Base-by-base conservation (phyloP, 2,329 filamentous ascomycete genomes). In the Nemania sp. region DNA sequence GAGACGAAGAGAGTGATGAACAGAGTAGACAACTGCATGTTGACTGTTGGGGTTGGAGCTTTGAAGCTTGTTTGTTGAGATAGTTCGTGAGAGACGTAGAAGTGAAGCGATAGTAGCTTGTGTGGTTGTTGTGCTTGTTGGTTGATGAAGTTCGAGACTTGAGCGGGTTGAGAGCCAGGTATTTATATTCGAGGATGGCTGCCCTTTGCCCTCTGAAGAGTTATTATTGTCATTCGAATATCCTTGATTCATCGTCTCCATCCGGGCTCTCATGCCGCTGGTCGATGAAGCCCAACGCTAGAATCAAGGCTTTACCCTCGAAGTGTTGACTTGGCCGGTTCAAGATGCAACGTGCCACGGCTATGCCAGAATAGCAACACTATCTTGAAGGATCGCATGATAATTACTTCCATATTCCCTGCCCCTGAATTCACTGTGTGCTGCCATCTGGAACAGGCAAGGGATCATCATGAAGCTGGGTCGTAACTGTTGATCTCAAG, bases 1-100 rank as follows among this genome's bases (percentile, higher is more conserved):
- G 64, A 53, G 30, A 64, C 64, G 41, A 67, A 48, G 62, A 67
- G 40, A 40, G 64, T 45, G 47, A 66, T 50, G 60, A 67, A 42
- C 45, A 64, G 22, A 49, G 63, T 59, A 30, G 62, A 50, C 36
- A 67, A 47, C 59, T 66, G 61, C 66, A 68, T 68, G 51, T 67
- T 68, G 61, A 56, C 55, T 51, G 45, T 54, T 23, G 41, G 55
- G 42, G 19, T 55, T 30, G 46, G 47, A 53, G 59, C 40, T 43
- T 59, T 28, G 23, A 52, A 49, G 56, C 40, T 61, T 37, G 59
- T 43, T 58, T 48, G 45, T 41, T 46, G 54, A 53, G 53, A 45
- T 53, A 53, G 28, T 61, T 53, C 57, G 55, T 28, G 55, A 56
- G 54, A 50, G 12, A 37, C 47, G 51, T 26, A 34, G 54, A 53